Conservation (phyloP, 208 protist species). For the Lotmaria passim region DNA sequence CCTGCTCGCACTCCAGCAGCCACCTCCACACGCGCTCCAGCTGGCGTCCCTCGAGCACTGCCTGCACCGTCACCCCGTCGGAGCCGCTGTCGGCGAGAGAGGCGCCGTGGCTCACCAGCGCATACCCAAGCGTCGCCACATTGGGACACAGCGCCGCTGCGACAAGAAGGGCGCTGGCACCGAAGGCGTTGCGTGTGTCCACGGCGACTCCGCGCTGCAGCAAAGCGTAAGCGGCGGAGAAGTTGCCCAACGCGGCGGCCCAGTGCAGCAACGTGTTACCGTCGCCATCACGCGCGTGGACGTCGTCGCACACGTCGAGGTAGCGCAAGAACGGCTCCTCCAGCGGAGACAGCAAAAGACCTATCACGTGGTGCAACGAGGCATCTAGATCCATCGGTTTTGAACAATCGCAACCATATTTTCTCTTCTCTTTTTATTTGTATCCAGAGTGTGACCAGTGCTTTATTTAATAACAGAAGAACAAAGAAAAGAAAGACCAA, state of each 20-base stretch:
- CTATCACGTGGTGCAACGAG: conserved; percentile 33
- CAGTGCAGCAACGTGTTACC: conserved; percentile 81
- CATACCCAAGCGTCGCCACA: conserved; percentile 37
- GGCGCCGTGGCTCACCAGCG: conserved; percentile 59
- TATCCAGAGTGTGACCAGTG: too few species aligned
- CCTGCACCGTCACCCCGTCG: conserved; percentile 23
- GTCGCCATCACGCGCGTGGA: conserved; percentile 44
- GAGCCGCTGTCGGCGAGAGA: conserved; percentile 5
- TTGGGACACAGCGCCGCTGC: conserved; percentile 56
- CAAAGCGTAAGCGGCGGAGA: conserved; percentile 37
- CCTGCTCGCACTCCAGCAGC: background rate
- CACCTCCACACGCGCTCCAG: conserved; percentile 29
- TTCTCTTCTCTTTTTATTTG: too few species aligned
- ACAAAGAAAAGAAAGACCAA: background rate
- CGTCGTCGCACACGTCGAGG: conserved; percentile 53
- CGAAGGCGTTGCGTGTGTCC: conserved; percentile 43
- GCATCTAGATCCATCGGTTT: conserved; percentile 16
- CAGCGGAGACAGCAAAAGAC: conserved; percentile 44
- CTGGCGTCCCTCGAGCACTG: conserved; percentile 32
- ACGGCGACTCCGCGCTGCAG: conserved; percentile 44
- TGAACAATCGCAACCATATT: background rate
- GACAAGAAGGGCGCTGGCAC: conserved; percentile 63
- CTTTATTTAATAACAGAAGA: too few species aligned
- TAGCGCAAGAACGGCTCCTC: conserved; percentile 49
- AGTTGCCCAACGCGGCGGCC: conserved; percentile 56